Evolutionary conservation across 441 rosid species (phyloP), one percentile per base, ranked within the genome.

Genomic region (Pelargonium myrrhifolium): DNA sequence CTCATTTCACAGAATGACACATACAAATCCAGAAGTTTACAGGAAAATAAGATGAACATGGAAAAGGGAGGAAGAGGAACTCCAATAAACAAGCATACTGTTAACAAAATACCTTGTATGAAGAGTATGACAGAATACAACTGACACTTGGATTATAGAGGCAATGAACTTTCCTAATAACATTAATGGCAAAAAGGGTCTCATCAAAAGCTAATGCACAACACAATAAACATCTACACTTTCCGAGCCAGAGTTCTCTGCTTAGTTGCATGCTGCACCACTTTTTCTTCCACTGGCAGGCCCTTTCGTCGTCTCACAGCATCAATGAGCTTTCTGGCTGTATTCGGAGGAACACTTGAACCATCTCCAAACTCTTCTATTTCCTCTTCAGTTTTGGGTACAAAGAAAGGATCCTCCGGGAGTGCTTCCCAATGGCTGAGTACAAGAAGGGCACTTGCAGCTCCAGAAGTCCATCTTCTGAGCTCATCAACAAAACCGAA

Each of bases 351-450:
- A 39, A 89, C 97, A 62, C 97, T 89, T 22, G 99, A 84, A 69
- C 99, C 97, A 43, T 91, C 94, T 15, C 60, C 96, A 58, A 86
- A 91, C 82, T 93, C 97, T 75, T 93, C 96, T 8, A 82, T 81
- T 78, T 93, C 99, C 78, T 93, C 97, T 65, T 84, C 96, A 0
- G 99, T 93, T 82, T 84, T 88, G 11, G 97, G 97, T 4, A 91
- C 86, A 75, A 91, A 93, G 77, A 88, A 91, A 0, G 99, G 99
- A 77, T 91, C 99, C 81, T 88, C 96, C 0, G 89, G 77, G 0
- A 93, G 89, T 66, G 77, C 92, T 76, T 89, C 96, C 96, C 96
- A 93, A 18, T 91, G 99, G 71, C 99, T 93, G 66, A 93, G 83
- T 62, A 88, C 97, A 75, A 93, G 93, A 59, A 93, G 83, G 24